Conservation (phyloP, 2,329 filamentous ascomycete genomes). For the Trichoderma gracile region DNA sequence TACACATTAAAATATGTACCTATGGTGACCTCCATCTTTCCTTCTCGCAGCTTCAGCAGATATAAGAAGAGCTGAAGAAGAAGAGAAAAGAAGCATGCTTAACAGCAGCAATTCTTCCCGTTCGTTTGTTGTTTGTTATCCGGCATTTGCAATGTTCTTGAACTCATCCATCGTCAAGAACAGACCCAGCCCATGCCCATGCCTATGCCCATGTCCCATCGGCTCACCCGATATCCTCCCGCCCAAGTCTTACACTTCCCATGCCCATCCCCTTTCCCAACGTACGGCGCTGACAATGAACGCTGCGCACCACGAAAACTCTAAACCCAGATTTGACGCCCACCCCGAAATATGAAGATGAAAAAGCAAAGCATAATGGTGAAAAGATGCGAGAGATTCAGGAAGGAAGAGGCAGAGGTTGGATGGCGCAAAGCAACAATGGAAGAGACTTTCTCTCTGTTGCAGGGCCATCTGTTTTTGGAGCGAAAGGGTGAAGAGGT, state of each 20-base stretch:
- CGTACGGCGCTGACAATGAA: neutral
- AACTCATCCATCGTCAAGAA: neutral
- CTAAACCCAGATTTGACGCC: conserved; percentile 18
- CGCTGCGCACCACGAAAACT: neutral
- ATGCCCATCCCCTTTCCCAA: neutral
- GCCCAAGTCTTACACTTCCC: neutral
- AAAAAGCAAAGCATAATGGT: neutral
- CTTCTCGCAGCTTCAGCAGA: conserved; percentile 3
- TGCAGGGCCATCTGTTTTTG: no score
- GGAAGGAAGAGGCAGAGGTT: neutral
- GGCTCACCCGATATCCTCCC: neutral
- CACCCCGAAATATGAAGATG: neutral
- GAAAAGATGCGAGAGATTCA: neutral
- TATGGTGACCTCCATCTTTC: neutral
- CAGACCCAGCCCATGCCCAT: neutral
- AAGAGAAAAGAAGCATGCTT: neutral
- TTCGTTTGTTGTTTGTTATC: neutral
- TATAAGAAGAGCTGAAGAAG: neutral
- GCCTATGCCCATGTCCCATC: neutral
- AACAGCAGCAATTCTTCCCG: no score
- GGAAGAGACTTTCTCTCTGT: neutral
- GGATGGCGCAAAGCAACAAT: neutral
- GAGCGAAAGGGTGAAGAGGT: no score
- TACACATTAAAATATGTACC: conserved; percentile 18
- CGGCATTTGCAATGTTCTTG: neutral